Conservation (phyloP, 495 filamentous ascomycete species). For the Astrothelium subdiscretum region DNA sequence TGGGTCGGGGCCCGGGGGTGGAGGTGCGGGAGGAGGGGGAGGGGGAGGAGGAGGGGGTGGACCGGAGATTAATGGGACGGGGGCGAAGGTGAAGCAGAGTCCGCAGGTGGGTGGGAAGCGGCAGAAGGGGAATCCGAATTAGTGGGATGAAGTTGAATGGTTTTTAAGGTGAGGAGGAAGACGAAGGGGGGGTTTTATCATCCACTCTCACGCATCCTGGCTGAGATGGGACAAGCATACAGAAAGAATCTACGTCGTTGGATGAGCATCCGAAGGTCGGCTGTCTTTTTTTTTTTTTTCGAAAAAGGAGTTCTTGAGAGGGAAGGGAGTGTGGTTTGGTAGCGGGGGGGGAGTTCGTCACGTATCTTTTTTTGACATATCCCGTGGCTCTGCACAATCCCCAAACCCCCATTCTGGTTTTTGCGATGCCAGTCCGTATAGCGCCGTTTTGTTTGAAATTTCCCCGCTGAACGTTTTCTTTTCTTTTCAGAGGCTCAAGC, state of each 20-base stretch:
- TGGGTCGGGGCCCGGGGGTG: slow-evolving; percentile 28
- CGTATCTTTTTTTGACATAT: neutral
- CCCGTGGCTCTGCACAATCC: too few relatives aligned
- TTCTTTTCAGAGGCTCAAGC: neutral
- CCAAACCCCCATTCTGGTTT: neutral
- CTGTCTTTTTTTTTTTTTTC: too few relatives aligned
- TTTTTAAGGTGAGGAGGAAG: neutral
- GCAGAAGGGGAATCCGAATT: slow-evolving; percentile 9
- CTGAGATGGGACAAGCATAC: too few relatives aligned
- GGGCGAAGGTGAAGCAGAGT: slow-evolving; percentile 37
- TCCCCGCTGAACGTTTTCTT: neutral
- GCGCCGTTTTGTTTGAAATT: neutral
- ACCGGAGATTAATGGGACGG: slow-evolving; percentile 22
- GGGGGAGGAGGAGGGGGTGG: neutral
- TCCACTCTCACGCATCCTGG: too few relatives aligned
- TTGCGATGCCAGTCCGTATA: neutral
- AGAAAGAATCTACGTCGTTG: neutral
- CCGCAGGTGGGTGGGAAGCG: slow-evolving; percentile 24
- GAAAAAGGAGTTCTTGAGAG: neutral
- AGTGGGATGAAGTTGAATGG: neutral
- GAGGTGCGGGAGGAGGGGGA: slow-evolving; percentile 9
- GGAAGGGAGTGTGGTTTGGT: neutral
- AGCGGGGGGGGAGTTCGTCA: neutral
- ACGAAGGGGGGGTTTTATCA: too few relatives aligned
- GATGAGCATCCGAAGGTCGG: slow-evolving; percentile 2